phyloP scores from a whole-genome alignment of 768 basidiomycete genomes.

The Sporobolomyces phaffii region DNA sequence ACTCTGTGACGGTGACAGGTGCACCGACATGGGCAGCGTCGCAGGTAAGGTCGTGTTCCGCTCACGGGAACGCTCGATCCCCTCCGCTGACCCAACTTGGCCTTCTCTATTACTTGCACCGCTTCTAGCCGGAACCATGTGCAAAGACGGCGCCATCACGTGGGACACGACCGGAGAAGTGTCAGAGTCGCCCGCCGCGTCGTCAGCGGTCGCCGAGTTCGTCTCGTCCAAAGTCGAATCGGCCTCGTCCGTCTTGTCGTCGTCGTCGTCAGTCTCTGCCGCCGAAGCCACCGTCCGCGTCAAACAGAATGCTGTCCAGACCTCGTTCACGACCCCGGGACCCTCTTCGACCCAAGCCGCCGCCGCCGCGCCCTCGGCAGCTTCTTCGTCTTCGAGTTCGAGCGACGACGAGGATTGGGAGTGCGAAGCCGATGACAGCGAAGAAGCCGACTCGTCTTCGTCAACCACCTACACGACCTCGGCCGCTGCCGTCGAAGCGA shows the following conservation, averaged over 20 bases:
- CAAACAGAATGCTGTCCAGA: slow-evolving; percentile 4
- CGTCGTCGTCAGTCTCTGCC: not conserved
- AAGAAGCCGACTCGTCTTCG: not conserved
- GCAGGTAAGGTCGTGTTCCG: slow-evolving; percentile 11
- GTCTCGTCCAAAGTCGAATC: not conserved
- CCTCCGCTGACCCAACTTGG: no score
- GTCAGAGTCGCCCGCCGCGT: slow-evolving; percentile 5
- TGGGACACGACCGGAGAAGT: slow-evolving; percentile 32
- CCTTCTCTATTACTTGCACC: no score
- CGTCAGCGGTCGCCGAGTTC: not conserved
- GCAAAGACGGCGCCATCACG: slow-evolving; percentile 31
- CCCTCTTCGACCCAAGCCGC: not conserved
- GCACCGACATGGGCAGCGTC: slow-evolving; percentile 35
- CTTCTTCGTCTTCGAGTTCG: not conserved
- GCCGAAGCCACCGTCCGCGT: not conserved
- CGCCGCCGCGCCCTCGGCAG: not conserved
- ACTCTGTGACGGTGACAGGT: slow-evolving; percentile 28
- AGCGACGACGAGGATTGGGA: slow-evolving; percentile 6
- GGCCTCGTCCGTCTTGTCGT: not conserved
- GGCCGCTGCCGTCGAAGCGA: not conserved
- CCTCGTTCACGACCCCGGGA: not conserved
- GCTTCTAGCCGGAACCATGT: slow-evolving; percentile 29
- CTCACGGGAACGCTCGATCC: no score
- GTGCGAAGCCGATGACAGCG: not conserved
- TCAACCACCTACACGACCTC: not conserved